Evolutionary conservation across 805 yeast genomes (phyloP).

Genomic region (Zygosaccharomyces gambellarensis): DNA sequence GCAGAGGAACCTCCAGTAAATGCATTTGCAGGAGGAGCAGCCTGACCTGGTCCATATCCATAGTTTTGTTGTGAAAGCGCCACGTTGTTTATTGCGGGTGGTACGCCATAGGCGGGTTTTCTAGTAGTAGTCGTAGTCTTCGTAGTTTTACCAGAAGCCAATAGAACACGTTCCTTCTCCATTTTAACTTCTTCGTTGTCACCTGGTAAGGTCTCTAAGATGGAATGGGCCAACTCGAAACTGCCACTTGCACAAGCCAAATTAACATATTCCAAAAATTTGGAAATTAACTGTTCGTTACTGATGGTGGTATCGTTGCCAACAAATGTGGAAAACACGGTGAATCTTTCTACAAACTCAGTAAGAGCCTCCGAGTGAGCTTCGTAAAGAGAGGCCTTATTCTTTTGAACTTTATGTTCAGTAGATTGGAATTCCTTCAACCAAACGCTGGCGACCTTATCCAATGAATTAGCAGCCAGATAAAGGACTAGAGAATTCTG

Average conservation of each 20-base stretch:
- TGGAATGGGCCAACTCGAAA: slow-evolving; percentile 70
- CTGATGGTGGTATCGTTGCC: slow-evolving; percentile 22
- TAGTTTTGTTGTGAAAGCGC: neutral
- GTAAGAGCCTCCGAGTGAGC: slow-evolving; percentile 81
- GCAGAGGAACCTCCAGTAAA: neutral
- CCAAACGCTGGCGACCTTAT: slow-evolving; percentile 80
- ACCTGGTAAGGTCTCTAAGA: slow-evolving; percentile 67
- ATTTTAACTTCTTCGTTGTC: slow-evolving; percentile 62
- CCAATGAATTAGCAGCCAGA: slow-evolving; percentile 75
- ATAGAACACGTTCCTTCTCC: slow-evolving; percentile 74
- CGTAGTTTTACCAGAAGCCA: slow-evolving; percentile 48
- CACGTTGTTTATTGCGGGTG: slow-evolving; percentile 6
- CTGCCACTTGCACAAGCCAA: slow-evolving; percentile 78
- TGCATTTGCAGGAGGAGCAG: neutral
- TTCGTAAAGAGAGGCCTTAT: slow-evolving; percentile 58
- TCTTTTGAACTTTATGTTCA: slow-evolving; percentile 40
- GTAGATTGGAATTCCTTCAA: slow-evolving; percentile 57
- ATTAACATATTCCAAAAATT: slow-evolving; percentile 76
- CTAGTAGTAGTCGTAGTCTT: slow-evolving; percentile 6
- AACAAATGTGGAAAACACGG: slow-evolving; percentile 45
- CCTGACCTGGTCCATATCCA: slow-evolving; percentile 1
- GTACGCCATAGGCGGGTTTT: slow-evolving; percentile 8
- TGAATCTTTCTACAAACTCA: slow-evolving; percentile 76
- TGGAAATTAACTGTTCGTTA: slow-evolving; percentile 38
- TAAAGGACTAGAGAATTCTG: slow-evolving; percentile 73